phyloP scores from a whole-genome alignment of 345 rosid genomes.

The Rubroshorea leprosula region DNA sequence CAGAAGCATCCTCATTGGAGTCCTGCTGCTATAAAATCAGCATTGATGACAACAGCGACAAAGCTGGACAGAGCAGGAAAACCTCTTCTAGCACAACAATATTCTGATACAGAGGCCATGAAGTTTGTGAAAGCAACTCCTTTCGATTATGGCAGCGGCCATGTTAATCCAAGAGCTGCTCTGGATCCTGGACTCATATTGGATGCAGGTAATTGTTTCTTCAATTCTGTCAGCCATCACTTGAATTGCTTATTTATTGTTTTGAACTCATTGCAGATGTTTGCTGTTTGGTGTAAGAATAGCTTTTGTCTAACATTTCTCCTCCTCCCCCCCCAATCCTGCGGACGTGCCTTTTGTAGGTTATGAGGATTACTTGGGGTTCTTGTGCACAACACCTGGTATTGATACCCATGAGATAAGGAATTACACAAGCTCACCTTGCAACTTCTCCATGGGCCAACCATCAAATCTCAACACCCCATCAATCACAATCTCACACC shows the following conservation, averaged over 20 bases:
- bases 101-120: slow-evolving; percentile 72
- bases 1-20: slow-evolving; percentile 97
- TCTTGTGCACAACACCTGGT: slow-evolving; percentile 95
- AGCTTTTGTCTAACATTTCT: too few species aligned
- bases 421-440: slow-evolving; percentile 67
- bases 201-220: slow-evolving; percentile 82
- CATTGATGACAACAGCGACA: slow-evolving; percentile 89
- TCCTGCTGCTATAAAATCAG: slow-evolving; percentile 95
- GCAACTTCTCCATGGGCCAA: slow-evolving; percentile 71
- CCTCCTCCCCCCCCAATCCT: too few species aligned
- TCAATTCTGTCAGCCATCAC: too few species aligned
- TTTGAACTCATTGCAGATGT: too few species aligned
- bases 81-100: slow-evolving; percentile 89
- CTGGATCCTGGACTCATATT: slow-evolving; percentile 94
- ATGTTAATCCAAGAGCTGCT: slow-evolving; percentile 92
- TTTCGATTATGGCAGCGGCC: slow-evolving; percentile 96
- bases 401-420: slow-evolving; percentile 64
- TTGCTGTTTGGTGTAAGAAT: too few species aligned
- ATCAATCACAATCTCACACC: slow-evolving; percentile 79
- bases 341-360: slow-evolving; percentile 53
- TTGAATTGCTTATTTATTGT: too few species aligned
- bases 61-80: slow-evolving; percentile 79
- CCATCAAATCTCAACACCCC: slow-evolving; percentile 90
- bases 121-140: slow-evolving; percentile 83
- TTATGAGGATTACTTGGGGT: slow-evolving; percentile 80